phyloP scores from a whole-genome alignment of 441 rosid species.

The Syzygium syzygioides region DNA sequence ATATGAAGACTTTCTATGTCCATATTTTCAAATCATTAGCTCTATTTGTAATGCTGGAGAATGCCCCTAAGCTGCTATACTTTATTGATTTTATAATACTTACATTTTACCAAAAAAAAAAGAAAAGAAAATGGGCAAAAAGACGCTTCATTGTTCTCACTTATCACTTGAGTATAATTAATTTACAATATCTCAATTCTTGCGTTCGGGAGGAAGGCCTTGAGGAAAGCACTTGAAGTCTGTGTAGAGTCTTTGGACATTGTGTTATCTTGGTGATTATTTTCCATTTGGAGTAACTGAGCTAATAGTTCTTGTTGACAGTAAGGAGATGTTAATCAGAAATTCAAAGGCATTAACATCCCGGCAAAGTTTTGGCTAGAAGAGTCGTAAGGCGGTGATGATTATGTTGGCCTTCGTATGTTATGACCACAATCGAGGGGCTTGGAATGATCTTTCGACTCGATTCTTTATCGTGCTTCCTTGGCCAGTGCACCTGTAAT shows the following conservation, averaged over 20 bases:
- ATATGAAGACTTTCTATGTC: no score
- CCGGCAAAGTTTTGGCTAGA: not conserved
- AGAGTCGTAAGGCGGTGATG: not conserved
- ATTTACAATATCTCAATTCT: not conserved
- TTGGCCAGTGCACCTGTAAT: constrained; percentile 1
- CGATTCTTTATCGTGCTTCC: not conserved
- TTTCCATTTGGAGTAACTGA: not conserved
- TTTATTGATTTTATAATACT: no score
- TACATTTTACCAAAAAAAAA: not conserved
- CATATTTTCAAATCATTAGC: no score
- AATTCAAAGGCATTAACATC: not conserved
- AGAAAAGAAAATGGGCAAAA: no score
- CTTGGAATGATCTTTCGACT: not conserved
- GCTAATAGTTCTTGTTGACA: not conserved
- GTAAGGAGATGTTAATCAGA: not conserved
- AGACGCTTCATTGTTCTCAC: no score
- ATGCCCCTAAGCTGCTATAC: no score
- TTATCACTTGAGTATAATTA: no score
- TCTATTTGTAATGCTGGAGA: no score
- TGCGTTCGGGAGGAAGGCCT: not conserved
- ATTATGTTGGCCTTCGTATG: constrained; percentile 3
- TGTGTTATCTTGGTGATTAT: not conserved
- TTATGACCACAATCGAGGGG: not conserved
- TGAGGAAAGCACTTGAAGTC: not conserved
- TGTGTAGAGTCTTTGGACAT: not conserved